Evolutionary conservation across 768 basidiomycete genomes (phyloP), one percentile per base, ranked within the genome.

Genomic region (Hygrophorus russula): DNA sequence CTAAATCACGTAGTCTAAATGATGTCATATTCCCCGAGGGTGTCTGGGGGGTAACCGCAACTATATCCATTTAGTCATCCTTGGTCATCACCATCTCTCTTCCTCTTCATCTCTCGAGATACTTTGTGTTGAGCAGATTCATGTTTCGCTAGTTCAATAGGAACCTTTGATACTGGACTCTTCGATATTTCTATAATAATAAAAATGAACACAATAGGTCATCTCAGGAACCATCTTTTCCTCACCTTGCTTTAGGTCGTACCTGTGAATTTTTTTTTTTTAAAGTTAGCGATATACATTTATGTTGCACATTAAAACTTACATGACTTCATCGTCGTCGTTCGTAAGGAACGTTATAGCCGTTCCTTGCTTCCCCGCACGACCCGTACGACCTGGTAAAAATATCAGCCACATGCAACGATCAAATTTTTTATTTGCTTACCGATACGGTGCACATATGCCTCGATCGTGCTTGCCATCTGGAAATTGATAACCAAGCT

Each of bases 401-500:
- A 50, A 48, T 29, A 37, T 38, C 43, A 33, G 39, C 14, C 40
- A 32, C 35, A 28, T 39, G 43, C 35, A 44, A 42, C 19, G n/a
- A n/a, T n/a, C 36, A 46, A 33, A 45, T 37, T 15, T 63, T 45
- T 46, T 18, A 15, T 41, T 44, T 45, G 59, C 80, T 42, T 56
- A 88, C 94, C 96, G 55, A 99, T 97, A 60, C 94, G 84, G 64
- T 98, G 94, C 36, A 98, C 90, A 57, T 96, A 97, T 32, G 84
- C 90, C 63, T 99, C 96, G 63, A 99, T 98, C 15, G 85, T 89
- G 53, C 76, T 78, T 4, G 92, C 78, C 94, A 98, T 98, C 66
- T 96, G 90, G 73, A 80, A 99, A 62, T 98, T 98, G 70, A 98
- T 80, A 49, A 98, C 94, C 40, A 96, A 69, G 47, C 80, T 85